Evolutionary conservation across 306 rosid species (phyloP).

Genomic region (Mimosa bimucronata): DNA sequence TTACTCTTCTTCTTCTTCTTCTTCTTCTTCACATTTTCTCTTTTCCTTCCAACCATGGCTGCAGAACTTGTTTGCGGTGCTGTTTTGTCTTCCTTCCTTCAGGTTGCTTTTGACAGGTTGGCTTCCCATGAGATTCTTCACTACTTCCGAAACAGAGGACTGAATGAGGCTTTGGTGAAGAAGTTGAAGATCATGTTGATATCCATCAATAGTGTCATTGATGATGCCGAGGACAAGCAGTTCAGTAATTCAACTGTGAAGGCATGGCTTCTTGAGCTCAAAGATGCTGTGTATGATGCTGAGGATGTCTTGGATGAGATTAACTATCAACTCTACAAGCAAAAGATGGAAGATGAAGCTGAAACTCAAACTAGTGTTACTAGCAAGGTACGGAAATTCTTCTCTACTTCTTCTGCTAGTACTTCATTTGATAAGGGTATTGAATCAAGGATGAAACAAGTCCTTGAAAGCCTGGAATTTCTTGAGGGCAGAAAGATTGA

Average conservation of each 20-base stretch:
- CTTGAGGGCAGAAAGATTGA: background rate
- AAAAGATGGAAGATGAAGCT: background rate
- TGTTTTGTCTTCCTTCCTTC: constrained; percentile 31
- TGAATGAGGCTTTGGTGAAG: background rate
- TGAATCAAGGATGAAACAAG: background rate
- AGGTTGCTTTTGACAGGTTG: background rate
- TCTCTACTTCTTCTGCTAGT: background rate
- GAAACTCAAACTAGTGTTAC: background rate
- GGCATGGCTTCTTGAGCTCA: background rate
- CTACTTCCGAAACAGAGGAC: background rate
- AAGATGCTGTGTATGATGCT: constrained; percentile 26
- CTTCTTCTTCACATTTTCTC: too few relatives aligned
- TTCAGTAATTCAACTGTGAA: background rate
- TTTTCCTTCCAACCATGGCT: background rate
- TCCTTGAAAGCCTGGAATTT: background rate
- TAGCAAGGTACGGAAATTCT: constrained; percentile 18
- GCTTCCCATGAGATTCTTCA: background rate
- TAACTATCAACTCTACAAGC: background rate
- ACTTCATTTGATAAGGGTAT: background rate
- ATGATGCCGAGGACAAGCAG: background rate
- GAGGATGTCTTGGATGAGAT: constrained; percentile 12
- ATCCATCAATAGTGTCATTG: background rate
- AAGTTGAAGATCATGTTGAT: background rate
- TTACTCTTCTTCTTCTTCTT: too few relatives aligned
- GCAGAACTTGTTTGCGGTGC: constrained; percentile 29